Conservation (phyloP, 768 basidiomycete species). For the Gloeostereum incarnatum region DNA sequence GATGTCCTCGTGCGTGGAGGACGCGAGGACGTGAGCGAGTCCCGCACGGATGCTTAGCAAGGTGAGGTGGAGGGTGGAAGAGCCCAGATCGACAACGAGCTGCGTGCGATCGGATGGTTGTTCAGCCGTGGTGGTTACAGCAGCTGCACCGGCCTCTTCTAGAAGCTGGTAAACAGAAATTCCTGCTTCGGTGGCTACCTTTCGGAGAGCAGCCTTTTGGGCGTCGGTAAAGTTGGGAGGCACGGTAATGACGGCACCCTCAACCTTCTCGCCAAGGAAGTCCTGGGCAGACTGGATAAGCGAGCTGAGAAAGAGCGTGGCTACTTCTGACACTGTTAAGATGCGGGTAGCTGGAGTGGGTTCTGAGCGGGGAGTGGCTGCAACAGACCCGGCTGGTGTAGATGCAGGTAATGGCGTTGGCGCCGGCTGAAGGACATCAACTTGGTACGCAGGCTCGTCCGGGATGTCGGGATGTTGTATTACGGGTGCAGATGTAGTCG, state of each 20-base stretch:
- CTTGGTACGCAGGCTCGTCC: constrained; percentile 77
- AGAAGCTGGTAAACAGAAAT: constrained; percentile 79
- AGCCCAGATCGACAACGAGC: constrained; percentile 75
- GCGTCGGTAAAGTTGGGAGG: constrained; percentile 65
- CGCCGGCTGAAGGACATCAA: constrained; percentile 70
- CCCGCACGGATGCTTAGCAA: constrained; percentile 70
- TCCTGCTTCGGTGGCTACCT: constrained; percentile 73
- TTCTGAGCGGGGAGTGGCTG: constrained; percentile 65
- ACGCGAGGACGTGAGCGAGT: constrained; percentile 56
- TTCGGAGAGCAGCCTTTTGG: constrained; percentile 62
- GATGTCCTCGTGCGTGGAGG: constrained; percentile 33
- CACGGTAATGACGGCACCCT: constrained; percentile 77
- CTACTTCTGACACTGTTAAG: constrained; percentile 76
- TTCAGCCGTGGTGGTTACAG: constrained; percentile 43
- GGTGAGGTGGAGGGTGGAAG: constrained; percentile 59
- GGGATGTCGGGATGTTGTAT: constrained; percentile 66
- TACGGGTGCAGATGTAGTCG: constrained; percentile 55
- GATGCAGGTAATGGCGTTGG: constrained; percentile 53
- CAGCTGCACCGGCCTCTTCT: constrained; percentile 79
- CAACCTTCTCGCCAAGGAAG: constrained; percentile 74
- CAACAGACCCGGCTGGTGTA: constrained; percentile 57
- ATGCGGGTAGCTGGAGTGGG: constrained; percentile 59
- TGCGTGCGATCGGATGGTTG: constrained; percentile 60
- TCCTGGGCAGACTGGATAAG: constrained; percentile 83
- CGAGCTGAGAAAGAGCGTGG: constrained; percentile 77